These are phyloP conservation scores for Naganishia cerealis DNA, from an alignment of 1,284 basidiomycete species.

Conservation along the genomic window DNA sequence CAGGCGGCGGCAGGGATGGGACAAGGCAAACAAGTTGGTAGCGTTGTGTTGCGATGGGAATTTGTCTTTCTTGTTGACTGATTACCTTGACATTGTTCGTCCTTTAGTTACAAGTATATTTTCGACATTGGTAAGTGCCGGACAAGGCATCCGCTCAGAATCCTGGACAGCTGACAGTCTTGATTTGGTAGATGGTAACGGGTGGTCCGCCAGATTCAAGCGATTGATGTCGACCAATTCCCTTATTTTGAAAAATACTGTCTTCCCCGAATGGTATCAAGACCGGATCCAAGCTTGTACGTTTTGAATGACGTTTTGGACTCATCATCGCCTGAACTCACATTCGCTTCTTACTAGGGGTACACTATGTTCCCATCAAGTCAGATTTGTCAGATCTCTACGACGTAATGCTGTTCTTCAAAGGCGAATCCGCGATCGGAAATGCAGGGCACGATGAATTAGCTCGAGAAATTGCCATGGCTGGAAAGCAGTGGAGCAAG, in stretches of 20 bases:
- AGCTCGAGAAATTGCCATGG: constrained; percentile 61
- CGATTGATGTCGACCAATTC: constrained; percentile 53
- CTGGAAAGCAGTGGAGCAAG: constrained; percentile 64
- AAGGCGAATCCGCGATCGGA: constrained; percentile 53
- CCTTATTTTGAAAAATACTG: constrained; percentile 55
- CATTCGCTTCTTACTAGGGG: constrained; percentile 52
- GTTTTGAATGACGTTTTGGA: constrained; percentile 9
- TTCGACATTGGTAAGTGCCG: constrained; percentile 59
- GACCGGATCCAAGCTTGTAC: constrained; percentile 42
- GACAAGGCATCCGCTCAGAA: background rate
- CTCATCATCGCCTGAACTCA: background rate
- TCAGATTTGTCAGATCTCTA: constrained; percentile 61
- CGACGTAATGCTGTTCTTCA: constrained; percentile 63
- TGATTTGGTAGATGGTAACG: constrained; percentile 52
- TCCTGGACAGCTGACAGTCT: background rate
- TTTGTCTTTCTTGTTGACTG: background rate
- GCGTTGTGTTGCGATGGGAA: too few species aligned
- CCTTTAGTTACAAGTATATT: constrained; percentile 62
- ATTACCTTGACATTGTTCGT: constrained; percentile 4
- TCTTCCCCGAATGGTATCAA: constrained; percentile 56
- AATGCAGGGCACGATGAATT: constrained; percentile 60
- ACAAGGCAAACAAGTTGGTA: constrained; percentile 57
- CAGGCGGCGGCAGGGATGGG: constrained; percentile 54
- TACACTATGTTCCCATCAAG: constrained; percentile 65
- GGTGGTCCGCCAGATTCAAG: constrained; percentile 52